phyloP scores from a whole-genome alignment of 345 rosid genomes.

The Citrus sinensis region DNA sequence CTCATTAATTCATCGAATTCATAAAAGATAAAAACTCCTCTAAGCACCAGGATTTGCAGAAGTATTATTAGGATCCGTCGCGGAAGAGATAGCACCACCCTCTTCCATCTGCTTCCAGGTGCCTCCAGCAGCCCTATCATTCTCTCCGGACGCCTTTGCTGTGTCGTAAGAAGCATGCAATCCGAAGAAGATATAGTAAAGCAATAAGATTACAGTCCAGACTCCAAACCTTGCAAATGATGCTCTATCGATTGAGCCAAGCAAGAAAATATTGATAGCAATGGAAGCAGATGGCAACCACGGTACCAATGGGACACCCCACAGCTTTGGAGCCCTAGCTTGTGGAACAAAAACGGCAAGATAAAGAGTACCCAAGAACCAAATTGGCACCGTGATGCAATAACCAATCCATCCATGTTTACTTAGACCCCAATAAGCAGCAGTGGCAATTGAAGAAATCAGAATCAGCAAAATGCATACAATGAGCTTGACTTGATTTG shows the following conservation, averaged over 20 bases:
- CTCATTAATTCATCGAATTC: neutral
- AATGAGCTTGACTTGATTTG: slow-evolving; percentile 42
- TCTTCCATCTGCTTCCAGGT: slow-evolving; percentile 37
- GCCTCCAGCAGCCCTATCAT: neutral
- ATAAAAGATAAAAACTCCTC: neutral
- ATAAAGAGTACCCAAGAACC: slow-evolving; percentile 49
- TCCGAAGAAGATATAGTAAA: slow-evolving; percentile 68
- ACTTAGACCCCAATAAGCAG: slow-evolving; percentile 49
- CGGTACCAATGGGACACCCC: slow-evolving; percentile 93
- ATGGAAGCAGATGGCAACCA: slow-evolving; percentile 84
- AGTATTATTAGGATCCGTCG: neutral
- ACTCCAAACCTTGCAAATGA: slow-evolving; percentile 65
- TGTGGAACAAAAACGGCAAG: slow-evolving; percentile 52
- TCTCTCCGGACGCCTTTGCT: slow-evolving; percentile 31
- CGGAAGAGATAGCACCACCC: slow-evolving; percentile 28
- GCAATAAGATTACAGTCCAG: slow-evolving; percentile 53
- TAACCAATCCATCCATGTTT: slow-evolving; percentile 54
- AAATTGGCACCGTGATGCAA: slow-evolving; percentile 48
- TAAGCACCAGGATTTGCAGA: neutral
- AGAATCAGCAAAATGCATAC: slow-evolving; percentile 42
- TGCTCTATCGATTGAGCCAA: slow-evolving; percentile 60
- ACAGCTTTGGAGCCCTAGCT: slow-evolving; percentile 60
- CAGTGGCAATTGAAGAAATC: slow-evolving; percentile 43
- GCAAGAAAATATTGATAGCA: slow-evolving; percentile 63
- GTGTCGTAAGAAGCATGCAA: slow-evolving; percentile 71